phyloP scores from a whole-genome alignment of 2,329 filamentous ascomycete genomes.

The Hypoxylon sp. region DNA sequence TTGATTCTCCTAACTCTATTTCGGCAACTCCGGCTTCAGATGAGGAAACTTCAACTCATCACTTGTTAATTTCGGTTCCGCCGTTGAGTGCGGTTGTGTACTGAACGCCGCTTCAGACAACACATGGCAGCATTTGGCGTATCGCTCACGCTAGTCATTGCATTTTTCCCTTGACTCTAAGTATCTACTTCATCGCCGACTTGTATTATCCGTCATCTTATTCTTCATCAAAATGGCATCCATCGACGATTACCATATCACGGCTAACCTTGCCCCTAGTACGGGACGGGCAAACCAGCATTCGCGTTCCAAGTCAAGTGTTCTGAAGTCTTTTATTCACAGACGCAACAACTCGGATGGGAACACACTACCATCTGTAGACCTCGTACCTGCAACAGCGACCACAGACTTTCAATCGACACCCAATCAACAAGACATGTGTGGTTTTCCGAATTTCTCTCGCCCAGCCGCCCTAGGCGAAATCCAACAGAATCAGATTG shows the following conservation, averaged over 20 bases:
- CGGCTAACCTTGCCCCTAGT: slow-evolving; percentile 40
- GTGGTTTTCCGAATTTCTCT: slow-evolving; percentile 54
- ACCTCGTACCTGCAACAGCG: slow-evolving; percentile 46
- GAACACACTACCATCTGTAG: slow-evolving; percentile 53
- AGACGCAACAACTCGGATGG: slow-evolving; percentile 65
- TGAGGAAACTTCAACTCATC: slow-evolving; percentile 31
- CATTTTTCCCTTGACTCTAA: slow-evolving; percentile 46
- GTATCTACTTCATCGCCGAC: slow-evolving; percentile 32
- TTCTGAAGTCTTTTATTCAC: slow-evolving; percentile 66
- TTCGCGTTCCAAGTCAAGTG: slow-evolving; percentile 64
- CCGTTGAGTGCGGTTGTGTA: slow-evolving; percentile 41
- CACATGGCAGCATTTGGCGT: slow-evolving; percentile 43
- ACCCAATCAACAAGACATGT: slow-evolving; percentile 51
- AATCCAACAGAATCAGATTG: slow-evolving; percentile 67
- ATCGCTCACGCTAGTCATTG: slow-evolving; percentile 41
- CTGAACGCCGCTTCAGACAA: slow-evolving; percentile 40
- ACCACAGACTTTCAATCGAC: slow-evolving; percentile 40
- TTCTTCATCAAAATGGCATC: slow-evolving; percentile 48
- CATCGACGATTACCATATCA: slow-evolving; percentile 44
- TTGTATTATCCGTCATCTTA: slow-evolving; percentile 23
- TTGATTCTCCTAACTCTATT: slow-evolving; percentile 8
- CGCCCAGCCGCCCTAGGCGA: slow-evolving; percentile 67
- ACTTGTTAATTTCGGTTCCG: slow-evolving; percentile 28
- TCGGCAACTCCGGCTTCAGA: slow-evolving; percentile 24
- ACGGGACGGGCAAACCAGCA: slow-evolving; percentile 48